These are phyloP conservation scores for Athelia sp. DNA, from an alignment of 1,284 basidiomycete species.

Conservation along the genomic window DNA sequence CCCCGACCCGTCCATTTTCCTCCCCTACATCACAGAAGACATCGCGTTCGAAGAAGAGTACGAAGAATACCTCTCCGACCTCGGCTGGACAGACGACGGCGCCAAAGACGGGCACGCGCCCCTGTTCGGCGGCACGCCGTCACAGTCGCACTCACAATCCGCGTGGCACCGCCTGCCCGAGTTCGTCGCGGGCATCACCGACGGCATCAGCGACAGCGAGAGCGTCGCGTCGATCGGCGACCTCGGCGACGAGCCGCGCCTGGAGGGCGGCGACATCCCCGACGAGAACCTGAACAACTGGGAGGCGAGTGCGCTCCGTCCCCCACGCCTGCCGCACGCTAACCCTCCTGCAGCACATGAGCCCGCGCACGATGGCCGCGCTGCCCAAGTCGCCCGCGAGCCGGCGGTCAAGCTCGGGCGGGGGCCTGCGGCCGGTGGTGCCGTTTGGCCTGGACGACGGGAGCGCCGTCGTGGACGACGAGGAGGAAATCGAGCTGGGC, in stretches of 20 bases:
- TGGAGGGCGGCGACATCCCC: conserved; percentile 55
- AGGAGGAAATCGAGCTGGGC: conserved; percentile 61
- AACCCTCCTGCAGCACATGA: conserved; percentile 69
- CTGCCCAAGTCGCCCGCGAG: conserved; percentile 79
- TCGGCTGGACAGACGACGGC: conserved; percentile 66
- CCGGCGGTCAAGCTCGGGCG: conserved; percentile 75
- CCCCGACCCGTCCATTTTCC: conserved; percentile 77
- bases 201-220: conserved; percentile 85
- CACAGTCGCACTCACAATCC: conserved; percentile 35
- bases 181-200: conserved; percentile 67
- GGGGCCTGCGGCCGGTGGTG: conserved; percentile 76
- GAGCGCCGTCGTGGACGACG: conserved; percentile 58
- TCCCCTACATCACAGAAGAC: conserved; percentile 81
- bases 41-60: conserved; percentile 87
- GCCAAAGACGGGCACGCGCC: conserved; percentile 36
- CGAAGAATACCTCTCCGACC: conserved; percentile 80
- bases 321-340: background rate
- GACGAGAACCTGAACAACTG: conserved; percentile 88
- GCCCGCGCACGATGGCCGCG: conserved; percentile 87
- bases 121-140: conserved; percentile 33
- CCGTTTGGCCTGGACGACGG: conserved; percentile 75
- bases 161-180: conserved; percentile 75
- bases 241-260: conserved; percentile 69
- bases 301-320: conserved; percentile 61
- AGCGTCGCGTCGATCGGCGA: conserved; percentile 87